phyloP scores from a whole-genome alignment of 225 moss, liverwort and hornwort genomes.

The Sphagnum tenellum region DNA sequence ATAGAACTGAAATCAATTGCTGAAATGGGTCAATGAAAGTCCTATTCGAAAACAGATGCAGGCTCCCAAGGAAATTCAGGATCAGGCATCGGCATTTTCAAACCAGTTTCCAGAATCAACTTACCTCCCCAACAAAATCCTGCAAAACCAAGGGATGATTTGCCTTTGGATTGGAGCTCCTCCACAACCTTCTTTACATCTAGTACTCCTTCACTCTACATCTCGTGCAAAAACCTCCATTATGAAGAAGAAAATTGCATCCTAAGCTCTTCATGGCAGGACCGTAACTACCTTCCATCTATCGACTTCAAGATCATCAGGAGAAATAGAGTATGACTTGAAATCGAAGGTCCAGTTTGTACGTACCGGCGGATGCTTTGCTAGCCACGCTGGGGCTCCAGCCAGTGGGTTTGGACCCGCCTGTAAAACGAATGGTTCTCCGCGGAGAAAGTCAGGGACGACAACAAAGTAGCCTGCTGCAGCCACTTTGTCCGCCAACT shows the following conservation, averaged over 20 bases:
- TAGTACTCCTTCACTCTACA: conserved; percentile 1
- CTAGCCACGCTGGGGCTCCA: background rate
- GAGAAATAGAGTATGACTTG: too few species aligned
- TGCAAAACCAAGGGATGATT: background rate
- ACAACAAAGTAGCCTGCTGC: conserved; percentile 5
- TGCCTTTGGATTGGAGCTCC: conserved; percentile 1
- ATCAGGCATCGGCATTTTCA: background rate
- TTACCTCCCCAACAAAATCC: conserved; percentile 6
- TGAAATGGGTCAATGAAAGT: too few species aligned
- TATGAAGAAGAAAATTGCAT: too few species aligned
- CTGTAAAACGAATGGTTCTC: background rate
- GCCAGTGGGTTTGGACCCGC: background rate
- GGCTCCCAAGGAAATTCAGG: background rate
- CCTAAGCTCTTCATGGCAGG: too few species aligned
- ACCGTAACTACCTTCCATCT: too few species aligned
- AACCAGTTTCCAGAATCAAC: background rate
- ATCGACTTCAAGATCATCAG: too few species aligned
- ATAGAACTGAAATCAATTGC: too few species aligned
- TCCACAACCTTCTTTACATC: background rate
- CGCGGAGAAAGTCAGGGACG: conserved; percentile 1
- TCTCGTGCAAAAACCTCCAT: background rate
- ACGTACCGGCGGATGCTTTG: background rate
- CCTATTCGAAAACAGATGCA: background rate
- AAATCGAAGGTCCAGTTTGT: too few species aligned
- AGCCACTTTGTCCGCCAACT: conserved; percentile 3